phyloP scores from a whole-genome alignment of 2,329 filamentous ascomycete genomes.

The Rhynchosporium agropyri region DNA sequence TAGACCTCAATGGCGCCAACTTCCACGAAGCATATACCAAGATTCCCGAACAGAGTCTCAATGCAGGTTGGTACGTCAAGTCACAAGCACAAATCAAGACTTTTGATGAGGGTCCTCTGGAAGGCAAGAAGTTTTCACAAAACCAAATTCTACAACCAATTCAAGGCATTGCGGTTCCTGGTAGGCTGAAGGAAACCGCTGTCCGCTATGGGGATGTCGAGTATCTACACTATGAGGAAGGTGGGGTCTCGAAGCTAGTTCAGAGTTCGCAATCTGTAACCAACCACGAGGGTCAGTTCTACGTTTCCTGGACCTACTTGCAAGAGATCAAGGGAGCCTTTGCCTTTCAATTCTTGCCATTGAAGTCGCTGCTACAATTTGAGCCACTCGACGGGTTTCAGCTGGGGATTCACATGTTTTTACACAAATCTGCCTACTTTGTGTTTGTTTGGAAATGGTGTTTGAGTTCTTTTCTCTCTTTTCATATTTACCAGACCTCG shows the following conservation, averaged over 20 bases:
- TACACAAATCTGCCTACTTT: no score
- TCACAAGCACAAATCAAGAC: not conserved
- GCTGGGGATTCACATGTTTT: no score
- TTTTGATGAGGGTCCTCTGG: not conserved
- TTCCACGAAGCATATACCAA: constrained; percentile 9
- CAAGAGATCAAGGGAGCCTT: constrained; percentile 1
- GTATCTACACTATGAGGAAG: constrained; percentile 9
- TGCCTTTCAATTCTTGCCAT: not conserved
- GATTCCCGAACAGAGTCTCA: constrained; percentile 3
- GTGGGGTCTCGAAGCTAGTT: constrained; percentile 13
- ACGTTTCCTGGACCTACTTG: constrained; percentile 10
- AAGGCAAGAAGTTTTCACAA: constrained; percentile 2
- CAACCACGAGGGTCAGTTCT: constrained; percentile 6
- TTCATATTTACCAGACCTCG: no score
- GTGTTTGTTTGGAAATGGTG: no score
- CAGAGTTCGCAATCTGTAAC: constrained; percentile 5
- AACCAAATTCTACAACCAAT: constrained; percentile 6
- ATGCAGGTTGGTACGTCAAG: constrained; percentile 13
- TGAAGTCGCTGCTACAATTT: not conserved
- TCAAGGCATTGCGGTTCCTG: constrained; percentile 3
- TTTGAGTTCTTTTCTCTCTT: no score
- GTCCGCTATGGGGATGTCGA: not conserved
- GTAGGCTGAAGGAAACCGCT: not conserved
- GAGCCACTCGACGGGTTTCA: not conserved
- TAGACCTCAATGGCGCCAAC: constrained; percentile 1